phyloP scores from a whole-genome alignment of 2,329 filamentous ascomycete species.

The Pseudogymnoascus sp. region DNA sequence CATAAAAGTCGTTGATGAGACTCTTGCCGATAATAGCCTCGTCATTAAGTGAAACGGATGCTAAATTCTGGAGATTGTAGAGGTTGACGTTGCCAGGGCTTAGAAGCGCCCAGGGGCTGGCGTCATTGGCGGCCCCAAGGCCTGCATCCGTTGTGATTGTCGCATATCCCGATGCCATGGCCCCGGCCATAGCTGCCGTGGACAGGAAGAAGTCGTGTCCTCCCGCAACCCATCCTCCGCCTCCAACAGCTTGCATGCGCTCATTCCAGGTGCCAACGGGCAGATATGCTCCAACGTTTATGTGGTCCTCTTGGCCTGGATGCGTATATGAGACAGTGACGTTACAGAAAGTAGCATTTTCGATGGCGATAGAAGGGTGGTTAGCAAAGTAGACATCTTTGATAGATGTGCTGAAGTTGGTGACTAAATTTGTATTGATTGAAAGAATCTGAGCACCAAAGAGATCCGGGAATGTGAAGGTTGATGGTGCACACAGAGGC shows the following conservation, averaged over 20 bases:
- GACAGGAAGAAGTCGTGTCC: conserved; percentile 14
- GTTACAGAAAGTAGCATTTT: conserved; percentile 25
- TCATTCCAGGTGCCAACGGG: conserved; percentile 27
- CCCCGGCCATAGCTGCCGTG: conserved; percentile 18
- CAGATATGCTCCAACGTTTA: conserved; percentile 25
- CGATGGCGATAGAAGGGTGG: not conserved
- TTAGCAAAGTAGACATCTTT: not conserved
- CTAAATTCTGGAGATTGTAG: conserved; percentile 32
- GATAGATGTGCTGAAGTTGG: not conserved
- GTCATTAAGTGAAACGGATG: conserved; percentile 32
- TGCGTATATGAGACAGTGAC: conserved; percentile 27
- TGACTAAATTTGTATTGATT: not conserved
- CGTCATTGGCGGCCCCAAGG: conserved; percentile 14
- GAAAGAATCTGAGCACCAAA: not conserved
- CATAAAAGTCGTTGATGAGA: conserved; percentile 30
- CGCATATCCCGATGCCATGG: conserved; percentile 24
- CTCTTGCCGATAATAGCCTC: conserved; percentile 29
- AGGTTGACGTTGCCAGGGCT: conserved; percentile 18
- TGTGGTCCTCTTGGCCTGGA: conserved; percentile 19
- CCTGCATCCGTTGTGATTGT: conserved; percentile 27
- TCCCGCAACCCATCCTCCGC: conserved; percentile 28
- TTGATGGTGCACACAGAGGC: not conserved
- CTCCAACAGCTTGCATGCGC: conserved; percentile 27
- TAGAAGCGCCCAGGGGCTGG: conserved; percentile 13
- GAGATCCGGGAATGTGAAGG: not conserved